A percentile compares a stretch with the other conserved stretches of the same genome.
Evolutionary conservation across 2,329 filamentous ascomycete species (phyloP).

Genomic region (Fusarium virguliforme): DNA sequence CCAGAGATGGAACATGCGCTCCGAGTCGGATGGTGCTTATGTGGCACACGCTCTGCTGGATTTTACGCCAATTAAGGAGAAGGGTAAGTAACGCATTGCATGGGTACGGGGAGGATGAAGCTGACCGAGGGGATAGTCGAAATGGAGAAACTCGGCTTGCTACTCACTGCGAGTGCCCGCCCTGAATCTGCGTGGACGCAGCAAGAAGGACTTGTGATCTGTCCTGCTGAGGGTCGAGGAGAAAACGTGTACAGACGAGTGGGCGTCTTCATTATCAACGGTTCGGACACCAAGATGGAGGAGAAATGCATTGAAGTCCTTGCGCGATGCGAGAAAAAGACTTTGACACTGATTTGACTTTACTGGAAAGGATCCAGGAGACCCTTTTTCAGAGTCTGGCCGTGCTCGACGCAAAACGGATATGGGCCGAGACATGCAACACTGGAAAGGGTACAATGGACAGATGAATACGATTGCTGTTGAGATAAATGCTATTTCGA

Average conservation of each 20-base stretch:
- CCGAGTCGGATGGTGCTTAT: neutral
- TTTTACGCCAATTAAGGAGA: conserved; percentile 1
- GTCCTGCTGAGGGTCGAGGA: neutral
- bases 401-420: too few species aligned
- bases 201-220: neutral
- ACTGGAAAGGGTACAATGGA: too few species aligned
- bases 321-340: neutral
- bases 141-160: neutral
- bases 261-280: neutral
- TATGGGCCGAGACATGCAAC: too few species aligned
- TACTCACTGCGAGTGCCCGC: neutral
- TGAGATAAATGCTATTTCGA: too few species aligned
- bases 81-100: neutral
- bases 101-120: neutral
- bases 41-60: conserved; percentile 2
- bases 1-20: neutral
- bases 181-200: neutral
- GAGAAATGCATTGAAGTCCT: neutral
- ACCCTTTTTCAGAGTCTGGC: too few species aligned
- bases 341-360: neutral
- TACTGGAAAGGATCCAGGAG: neutral
- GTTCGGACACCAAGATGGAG: neutral
- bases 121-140: neutral
- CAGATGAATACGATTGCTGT: too few species aligned
- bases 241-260: neutral